Percentiles rank a stretch among this genome's conserved stretches.
phyloP scores from a whole-genome alignment of 2,329 filamentous ascomycete genomes.

The Penicillium sp. region DNA sequence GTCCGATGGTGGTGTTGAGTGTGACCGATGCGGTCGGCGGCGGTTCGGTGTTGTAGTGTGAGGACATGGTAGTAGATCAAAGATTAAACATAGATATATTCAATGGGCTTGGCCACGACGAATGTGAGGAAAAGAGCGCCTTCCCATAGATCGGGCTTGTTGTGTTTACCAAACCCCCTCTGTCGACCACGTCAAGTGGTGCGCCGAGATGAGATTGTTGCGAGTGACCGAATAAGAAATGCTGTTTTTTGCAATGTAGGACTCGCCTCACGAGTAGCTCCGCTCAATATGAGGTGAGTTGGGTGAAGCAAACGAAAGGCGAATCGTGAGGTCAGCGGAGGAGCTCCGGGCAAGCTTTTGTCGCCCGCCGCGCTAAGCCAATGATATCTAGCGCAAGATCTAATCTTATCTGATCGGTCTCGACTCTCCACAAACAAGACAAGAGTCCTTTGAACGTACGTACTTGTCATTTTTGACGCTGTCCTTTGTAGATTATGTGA shows the following conservation, averaged over 20 bases:
- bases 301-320: background rate
- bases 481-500: too few species aligned
- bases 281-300: background rate
- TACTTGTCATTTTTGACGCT: too few species aligned
- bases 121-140: background rate
- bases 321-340: constrained; percentile 7
- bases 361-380: background rate
- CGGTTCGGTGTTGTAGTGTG: constrained; percentile 90
- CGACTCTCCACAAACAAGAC: background rate
- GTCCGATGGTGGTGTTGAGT: constrained; percentile 83
- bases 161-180: background rate
- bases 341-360: constrained; percentile 10
- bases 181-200: background rate
- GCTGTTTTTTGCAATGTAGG: background rate
- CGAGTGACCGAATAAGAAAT: background rate
- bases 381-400: background rate
- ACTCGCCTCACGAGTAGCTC: background rate
- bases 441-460: too few species aligned
- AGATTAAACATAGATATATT: background rate
- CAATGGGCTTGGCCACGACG: background rate
- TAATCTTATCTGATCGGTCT: constrained; percentile 12
- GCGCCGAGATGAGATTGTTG: background rate
- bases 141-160: background rate
- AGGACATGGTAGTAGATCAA: constrained; percentile 55
- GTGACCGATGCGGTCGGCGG: constrained; percentile 90